Evolutionary conservation across 306 rosid genomes (phyloP), one percentile per base, ranked within the genome.

Genomic region (Castanea crenata): DNA sequence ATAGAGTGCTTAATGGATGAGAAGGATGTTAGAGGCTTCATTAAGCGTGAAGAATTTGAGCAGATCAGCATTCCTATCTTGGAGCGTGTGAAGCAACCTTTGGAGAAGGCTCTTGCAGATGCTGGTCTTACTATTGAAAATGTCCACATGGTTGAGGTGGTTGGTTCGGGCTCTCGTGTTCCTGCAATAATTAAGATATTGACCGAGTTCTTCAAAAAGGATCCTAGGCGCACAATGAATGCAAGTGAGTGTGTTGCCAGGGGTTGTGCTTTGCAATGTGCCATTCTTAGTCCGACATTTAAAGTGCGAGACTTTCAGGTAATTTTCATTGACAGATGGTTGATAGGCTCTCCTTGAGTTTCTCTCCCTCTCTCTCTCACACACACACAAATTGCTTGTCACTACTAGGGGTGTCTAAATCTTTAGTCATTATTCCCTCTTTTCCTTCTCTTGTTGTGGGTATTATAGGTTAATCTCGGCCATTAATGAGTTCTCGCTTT

Each of bases 1-100:
- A 91, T 96, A 20, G 99, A 96, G 77, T 93, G 99, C 78, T 85
- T 96, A 79, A 93, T 96, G 98, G 99, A 95, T 10, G 99, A 95
- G 81, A 95, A 93, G 76, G 99, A 95, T 61, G 99, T 95, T 1
- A 82, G 86, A 75, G 90, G 99, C 5, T 79, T 77, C 78, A 96
- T 96, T n/a, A 96, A 93, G 81, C 94, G 99, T 29, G 99, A 96
- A 0, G 99, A 96, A 59, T 90, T 96, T 89, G 99, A 96, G 81
- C 84, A 91, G 61, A 86, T 96, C 46, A 81, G 91, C 84, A 44
- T 86, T 76, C 98, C 98, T 8, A 93, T 91, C 27, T 83, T 96
- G 91, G 97, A 96, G 64, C 96, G 98, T 5, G 98, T 93, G 69
- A 93, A 91, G 73, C 86, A 78, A 74, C 98, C 99, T 55, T 81